Base-by-base conservation (phyloP, 345 rosid genomes). In the Balakata baccata region DNA sequence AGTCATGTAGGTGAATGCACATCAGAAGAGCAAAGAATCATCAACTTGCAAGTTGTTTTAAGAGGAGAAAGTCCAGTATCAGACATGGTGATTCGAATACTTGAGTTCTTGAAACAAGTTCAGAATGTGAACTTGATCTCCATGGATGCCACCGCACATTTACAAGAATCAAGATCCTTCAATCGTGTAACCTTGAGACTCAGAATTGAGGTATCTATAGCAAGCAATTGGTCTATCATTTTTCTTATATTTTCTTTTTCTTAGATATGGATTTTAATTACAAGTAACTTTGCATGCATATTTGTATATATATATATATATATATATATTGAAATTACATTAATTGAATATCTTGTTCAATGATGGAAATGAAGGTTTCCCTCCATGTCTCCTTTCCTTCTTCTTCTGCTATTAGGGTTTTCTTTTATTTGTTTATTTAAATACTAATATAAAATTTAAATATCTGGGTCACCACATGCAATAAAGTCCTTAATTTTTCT, bases 31-130 rank as follows among this genome's bases (percentile, higher is more conserved):
- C 73, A 64, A 7, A 46, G 86, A 66, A 39, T 73, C 3, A 41
- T 84, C n/a, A 89, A 91, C 75, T 74, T 94, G 68, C 78, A 74
- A 74, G 83, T 94, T 73, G 77, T 60, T 38, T 74, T 84, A 9
- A 81, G 89, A 69, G 89, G 83, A 78, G 84, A 87, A 59, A 43
- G 75, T 57, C 29, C 80, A 37, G 63, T 77, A 2, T 47, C 59
- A 39, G 86, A 85, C 39, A 22, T 87, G 80, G 77, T 82, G 52
- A 85, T 87, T 78, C 81, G 81, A 17, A 76, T 93, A 43, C 78
- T 93, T 3, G 89, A 93, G 73, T 89, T 93, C 83, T 72, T 91
- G 84, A 90, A 83, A 75, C 86, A 69, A 68, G 79, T 70, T 66
- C 71, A 66, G 49, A 82, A 84, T 78, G 84, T 88, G 62, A 87